phyloP scores from a whole-genome alignment of 2,329 filamentous ascomycete genomes.

The Monilinia aucupariae region DNA sequence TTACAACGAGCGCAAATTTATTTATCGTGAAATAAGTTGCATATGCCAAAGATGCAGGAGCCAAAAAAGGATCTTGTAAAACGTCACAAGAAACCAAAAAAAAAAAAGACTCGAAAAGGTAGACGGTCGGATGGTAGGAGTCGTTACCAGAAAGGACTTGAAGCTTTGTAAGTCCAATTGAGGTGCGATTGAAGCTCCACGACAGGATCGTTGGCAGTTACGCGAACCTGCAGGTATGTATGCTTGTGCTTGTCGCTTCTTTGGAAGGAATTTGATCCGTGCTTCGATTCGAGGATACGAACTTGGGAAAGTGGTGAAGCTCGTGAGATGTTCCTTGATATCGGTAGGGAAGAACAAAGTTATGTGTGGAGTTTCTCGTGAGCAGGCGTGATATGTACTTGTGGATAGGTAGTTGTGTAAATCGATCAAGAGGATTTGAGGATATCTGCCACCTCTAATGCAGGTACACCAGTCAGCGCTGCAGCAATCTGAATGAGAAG shows the following conservation, averaged over 20 bases:
- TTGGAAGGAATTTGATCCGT: conserved; percentile 28
- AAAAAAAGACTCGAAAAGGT: conserved; percentile 29
- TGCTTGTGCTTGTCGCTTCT: conserved; percentile 34
- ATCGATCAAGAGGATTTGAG: conserved; percentile 26
- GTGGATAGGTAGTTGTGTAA: conserved; percentile 17
- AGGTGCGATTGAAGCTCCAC: conserved; percentile 35
- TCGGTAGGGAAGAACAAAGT: conserved; percentile 8
- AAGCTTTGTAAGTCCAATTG: conserved; percentile 34
- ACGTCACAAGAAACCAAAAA: conserved; percentile 25
- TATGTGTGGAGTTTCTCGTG: conserved; percentile 14
- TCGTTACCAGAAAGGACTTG: conserved; percentile 37
- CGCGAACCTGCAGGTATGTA: conserved; percentile 37
- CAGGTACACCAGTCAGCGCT: conserved; percentile 35
- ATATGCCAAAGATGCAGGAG: conserved; percentile 23
- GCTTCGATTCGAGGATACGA: conserved; percentile 32
- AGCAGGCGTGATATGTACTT: conserved; percentile 19
- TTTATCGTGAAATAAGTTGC: conserved; percentile 30
- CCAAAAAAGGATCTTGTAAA: conserved; percentile 32
- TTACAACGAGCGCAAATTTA: conserved; percentile 30
- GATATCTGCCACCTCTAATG: conserved; percentile 35
- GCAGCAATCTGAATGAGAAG: conserved; percentile 30
- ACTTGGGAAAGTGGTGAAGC: conserved; percentile 28
- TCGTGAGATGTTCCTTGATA: conserved; percentile 22
- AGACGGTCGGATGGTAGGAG: conserved; percentile 41
- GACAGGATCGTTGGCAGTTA: conserved; percentile 31